Evolutionary conservation across 2,329 filamentous ascomycete genomes (phyloP), one percentile per base, ranked within the genome.

Genomic region (Pseudogymnoascus sp.): DNA sequence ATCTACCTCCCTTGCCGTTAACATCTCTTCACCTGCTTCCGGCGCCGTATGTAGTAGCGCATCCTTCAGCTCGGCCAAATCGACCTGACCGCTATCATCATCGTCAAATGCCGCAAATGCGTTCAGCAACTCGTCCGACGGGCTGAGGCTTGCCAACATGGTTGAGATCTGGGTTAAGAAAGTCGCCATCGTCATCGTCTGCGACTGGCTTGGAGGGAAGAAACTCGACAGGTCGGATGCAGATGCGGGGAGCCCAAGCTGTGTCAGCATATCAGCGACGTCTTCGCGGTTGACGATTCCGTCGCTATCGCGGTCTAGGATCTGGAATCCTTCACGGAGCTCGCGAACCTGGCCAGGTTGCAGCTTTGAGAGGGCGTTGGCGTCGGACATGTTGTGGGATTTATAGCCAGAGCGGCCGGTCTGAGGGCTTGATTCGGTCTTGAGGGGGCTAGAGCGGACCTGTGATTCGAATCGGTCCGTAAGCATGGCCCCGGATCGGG

Each of bases 41-140:
- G 92, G 90, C 0, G 87, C 86, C 0, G 92, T 96, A 68, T 92
- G 85, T 43, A 97, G 77, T 51, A 99, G 76, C 0, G 93, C 92
- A 69, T 95, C 90, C 54, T 90, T 86, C 67, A 99, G 77, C 75
- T 96, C 92, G 0, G 79, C 83, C 19, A 96, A 78, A 73, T 98
- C 92, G 41, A 98, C 86, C 76, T 97, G 92, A 2, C 95, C 95
- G 71, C 90, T 95, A 74, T 99, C 95, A 67, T 96, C 92, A 67
- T 96, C 90, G 73, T 99, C 95, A 73, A 98, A 98, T 0, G 95
- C 95, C 1, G 92, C 92, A 69, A 99, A 93, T 0, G 95, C 95
- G 1, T 92, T 93, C 19, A 92, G 79, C 8, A 99, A 83, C 73
- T 99, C 95, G 14, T 86, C 83, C 21, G 86, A 85, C 0, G 90